These are phyloP conservation scores for Lasiosphaeria miniovina DNA, from an alignment of 495 filamentous ascomycete genomes.

Conservation along the genomic window DNA sequence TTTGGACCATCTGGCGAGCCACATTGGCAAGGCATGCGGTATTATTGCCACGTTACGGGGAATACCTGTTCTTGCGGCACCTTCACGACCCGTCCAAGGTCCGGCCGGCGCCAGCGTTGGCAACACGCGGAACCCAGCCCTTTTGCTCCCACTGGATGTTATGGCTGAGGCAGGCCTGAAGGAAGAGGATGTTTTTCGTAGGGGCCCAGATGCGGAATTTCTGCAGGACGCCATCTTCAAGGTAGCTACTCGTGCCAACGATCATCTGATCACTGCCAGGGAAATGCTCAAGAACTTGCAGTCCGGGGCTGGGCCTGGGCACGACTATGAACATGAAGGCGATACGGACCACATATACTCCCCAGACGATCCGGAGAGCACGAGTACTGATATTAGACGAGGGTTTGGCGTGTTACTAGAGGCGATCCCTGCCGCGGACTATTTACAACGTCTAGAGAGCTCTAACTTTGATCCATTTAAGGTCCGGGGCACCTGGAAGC, in stretches of 20 bases:
- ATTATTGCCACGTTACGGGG: conserved; percentile 82
- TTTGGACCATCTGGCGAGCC: conserved; percentile 88
- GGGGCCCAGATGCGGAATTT: conserved; percentile 72
- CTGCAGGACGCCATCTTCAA: conserved; percentile 85
- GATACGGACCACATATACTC: conserved; percentile 73
- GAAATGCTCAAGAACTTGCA: conserved; percentile 83
- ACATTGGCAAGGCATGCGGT: conserved; percentile 90
- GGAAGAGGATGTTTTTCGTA: conserved; percentile 84
- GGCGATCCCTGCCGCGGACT: conserved; percentile 71
- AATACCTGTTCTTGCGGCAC: conserved; percentile 78
- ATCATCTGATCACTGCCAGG: conserved; percentile 90
- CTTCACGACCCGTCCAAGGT: conserved; percentile 52
- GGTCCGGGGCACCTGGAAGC: conserved; percentile 75
- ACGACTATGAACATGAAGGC: conserved; percentile 80
- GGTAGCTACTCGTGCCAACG: conserved; percentile 88
- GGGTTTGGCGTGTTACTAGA: conserved; percentile 79
- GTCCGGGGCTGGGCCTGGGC: conserved; percentile 67
- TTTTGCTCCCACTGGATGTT: conserved; percentile 77
- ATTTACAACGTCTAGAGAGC: conserved; percentile 72
- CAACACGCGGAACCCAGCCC: conserved; percentile 38
- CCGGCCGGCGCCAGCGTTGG: conserved; percentile 36
- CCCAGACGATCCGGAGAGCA: conserved; percentile 29
- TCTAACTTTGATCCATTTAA: conserved; percentile 74
- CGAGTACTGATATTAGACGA: conserved; percentile 52
- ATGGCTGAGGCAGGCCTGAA: conserved; percentile 76